These are phyloP conservation scores for Nicotiana sylvestris DNA, from an alignment of 257 asterid genomes.

Conservation along the genomic window DNA sequence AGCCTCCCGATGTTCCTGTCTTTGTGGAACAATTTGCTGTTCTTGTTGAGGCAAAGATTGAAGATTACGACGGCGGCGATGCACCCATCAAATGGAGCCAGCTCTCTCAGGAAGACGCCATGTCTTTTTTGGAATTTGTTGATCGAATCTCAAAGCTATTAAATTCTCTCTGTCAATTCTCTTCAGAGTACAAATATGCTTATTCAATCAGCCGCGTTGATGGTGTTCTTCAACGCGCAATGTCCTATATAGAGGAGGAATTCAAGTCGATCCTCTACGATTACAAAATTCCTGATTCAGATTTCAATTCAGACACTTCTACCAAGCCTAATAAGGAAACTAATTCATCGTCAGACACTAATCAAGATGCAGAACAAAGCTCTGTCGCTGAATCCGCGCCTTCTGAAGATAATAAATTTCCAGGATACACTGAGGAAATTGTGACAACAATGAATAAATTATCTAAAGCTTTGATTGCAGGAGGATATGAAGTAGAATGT, in stretches of 20 bases:
- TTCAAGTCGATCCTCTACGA: slow-evolving; percentile 56
- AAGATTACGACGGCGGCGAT: slow-evolving; percentile 27
- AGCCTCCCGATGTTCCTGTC: slow-evolving; percentile 49
- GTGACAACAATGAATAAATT: slow-evolving; percentile 30
- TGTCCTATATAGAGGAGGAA: slow-evolving; percentile 74
- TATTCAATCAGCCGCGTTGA: slow-evolving; percentile 57
- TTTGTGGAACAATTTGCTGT: slow-evolving; percentile 60
- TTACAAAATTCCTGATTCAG: slow-evolving; percentile 23
- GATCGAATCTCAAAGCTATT: slow-evolving; percentile 43
- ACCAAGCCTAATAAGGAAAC: slow-evolving; percentile 15
- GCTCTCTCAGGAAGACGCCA: slow-evolving; percentile 42
- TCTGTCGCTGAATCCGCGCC: slow-evolving; percentile 20
- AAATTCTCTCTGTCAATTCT: slow-evolving; percentile 25
- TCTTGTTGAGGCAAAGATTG: slow-evolving; percentile 62
- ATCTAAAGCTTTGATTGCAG: slow-evolving; percentile 45
- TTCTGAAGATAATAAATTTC: slow-evolving; percentile 15
- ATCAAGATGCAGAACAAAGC: slow-evolving; percentile 24
- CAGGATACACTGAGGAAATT: slow-evolving; percentile 46
- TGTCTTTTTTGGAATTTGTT: slow-evolving; percentile 37
- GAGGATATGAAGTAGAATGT: slow-evolving; percentile 69
- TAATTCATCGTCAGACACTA: slow-evolving; percentile 2
- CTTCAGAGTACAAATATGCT: slow-evolving; percentile 50
- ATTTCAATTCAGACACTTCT: slow-evolving; percentile 9
- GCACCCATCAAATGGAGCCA: slow-evolving; percentile 46
- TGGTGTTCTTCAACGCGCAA: slow-evolving; percentile 56